Evolutionary conservation across 2,329 filamentous ascomycete genomes (phyloP), one percentile per base, ranked within the genome.

Genomic region (Exophiala sp.): DNA sequence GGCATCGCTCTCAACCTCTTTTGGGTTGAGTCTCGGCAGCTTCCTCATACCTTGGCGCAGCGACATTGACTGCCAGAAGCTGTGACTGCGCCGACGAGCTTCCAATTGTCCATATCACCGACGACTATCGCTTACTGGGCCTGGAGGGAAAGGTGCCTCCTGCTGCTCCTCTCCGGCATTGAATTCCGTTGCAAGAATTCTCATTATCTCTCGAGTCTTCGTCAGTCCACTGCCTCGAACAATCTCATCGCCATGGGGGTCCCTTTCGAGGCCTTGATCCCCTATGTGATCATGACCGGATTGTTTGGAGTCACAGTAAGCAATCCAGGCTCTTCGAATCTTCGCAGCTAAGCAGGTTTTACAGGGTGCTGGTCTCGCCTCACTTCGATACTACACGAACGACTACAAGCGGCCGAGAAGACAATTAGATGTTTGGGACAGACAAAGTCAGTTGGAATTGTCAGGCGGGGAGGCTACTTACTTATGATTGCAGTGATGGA

Each of bases 241-340:
- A 1, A 24, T 10, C 34, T 24, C 21, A 42, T 62, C 63, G 73
- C 57, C 58, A 82, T 82, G 81, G 79, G 79, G 68, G 78, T 84
- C 56, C 81, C 81, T 38, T 83, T 83, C 66, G 81, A 84, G 70
- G 76, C 80, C 58, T 68, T 83, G 59, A 64, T 83, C 61, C 80
- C 80, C 42, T 83, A 82, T 65, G 80, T 73, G 60, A 78, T 83
- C 64, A 80, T 82, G 69, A 68, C 80, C 48, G 74, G 68, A 64
- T 52, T 61, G 45, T 61, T 61, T 44, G 57, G 57, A 32, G 52
- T 61, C 23, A 61, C 59, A 32, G 79, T 82, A 76, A 55, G 77
- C 70, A 48, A 23, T 32, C 43, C 16, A 58, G 23, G 7, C 18
- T 44, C 18, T 21, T 29, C n/a, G 53, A 55, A 23, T 14, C 35